Evolutionary conservation across 768 basidiomycete species (phyloP), one percentile per base, ranked within the genome.

Genomic region (Boletus reticuloceps): DNA sequence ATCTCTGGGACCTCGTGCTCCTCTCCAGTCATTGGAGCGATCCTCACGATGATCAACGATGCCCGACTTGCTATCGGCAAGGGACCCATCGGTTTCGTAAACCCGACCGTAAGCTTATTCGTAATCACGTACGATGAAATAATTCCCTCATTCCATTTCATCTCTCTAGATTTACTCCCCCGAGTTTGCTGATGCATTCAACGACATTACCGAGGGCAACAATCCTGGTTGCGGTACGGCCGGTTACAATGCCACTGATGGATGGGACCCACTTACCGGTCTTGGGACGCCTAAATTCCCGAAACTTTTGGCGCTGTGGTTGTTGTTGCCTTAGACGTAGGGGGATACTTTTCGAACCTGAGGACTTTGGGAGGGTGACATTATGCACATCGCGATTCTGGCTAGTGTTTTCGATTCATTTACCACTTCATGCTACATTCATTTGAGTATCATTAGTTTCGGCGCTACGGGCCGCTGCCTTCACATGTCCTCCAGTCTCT

Each of bases 201-300:
- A 80, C 53, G 81, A 82, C 51, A 80, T 82, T 50, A 77, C 72
- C 1, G 60, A 63, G 5, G 81, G 81, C 3, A 66, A 64, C 2
- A 81, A 80, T 53, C 72, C 67, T 4, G 78, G 80, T 2, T 80
- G 79, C 51, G 73, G 74, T n/a, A 75, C 74, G 14, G 5, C 46
- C 2, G 77, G 77, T 1, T 79, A 68, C 61, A 69, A 67, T 5
- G 56, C 64, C 4, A 53, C 60, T 2, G 4, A 8, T 5, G 67
- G 78, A 29, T 80, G 77, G 77, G 77, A 77, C 59, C 74, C 79
- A 19, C 77, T 77, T 16, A 73, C 76, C 11, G 81, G 51, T 19
- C 59, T 79, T 16, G 79, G 78, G 3, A 79, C 76, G 8, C 79
- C 78, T 9, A 75, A 74, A 47, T 73, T 79, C 52, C 72, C 73